These are phyloP conservation scores for Myriosclerotinia scirpicola DNA, from an alignment of 2,329 filamentous ascomycete genomes.

Conservation along the genomic window DNA sequence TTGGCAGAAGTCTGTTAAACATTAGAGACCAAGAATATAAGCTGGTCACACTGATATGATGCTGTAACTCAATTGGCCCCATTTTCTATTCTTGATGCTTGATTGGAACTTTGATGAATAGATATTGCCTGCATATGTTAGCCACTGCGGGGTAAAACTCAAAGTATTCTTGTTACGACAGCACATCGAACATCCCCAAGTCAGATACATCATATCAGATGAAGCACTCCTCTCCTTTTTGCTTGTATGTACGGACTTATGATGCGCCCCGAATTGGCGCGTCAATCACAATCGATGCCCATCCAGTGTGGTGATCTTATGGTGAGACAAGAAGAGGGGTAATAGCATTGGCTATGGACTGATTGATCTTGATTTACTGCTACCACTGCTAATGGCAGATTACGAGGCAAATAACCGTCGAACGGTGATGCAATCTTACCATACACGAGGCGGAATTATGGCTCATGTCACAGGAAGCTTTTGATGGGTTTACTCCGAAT, in stretches of 20 bases:
- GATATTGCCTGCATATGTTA: background rate
- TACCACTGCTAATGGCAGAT: background rate
- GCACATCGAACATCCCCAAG: slow-evolving; percentile 6
- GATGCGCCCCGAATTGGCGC: background rate
- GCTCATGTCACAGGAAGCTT: slow-evolving; percentile 1
- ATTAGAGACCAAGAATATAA: slow-evolving; percentile 2
- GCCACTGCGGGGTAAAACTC: slow-evolving; percentile 11
- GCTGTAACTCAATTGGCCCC: background rate
- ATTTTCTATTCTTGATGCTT: background rate
- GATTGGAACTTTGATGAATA: slow-evolving; percentile 6
- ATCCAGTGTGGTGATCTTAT: background rate
- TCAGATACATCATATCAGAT: background rate
- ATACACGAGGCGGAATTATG: background rate
- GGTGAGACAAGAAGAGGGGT: slow-evolving; percentile 21
- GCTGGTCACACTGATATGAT: background rate
- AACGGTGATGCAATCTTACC: background rate
- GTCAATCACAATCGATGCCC: slow-evolving; percentile 9
- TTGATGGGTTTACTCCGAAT: background rate
- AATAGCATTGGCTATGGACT: slow-evolving; percentile 1
- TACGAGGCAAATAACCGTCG: background rate
- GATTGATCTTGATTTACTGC: background rate
- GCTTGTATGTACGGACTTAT: background rate
- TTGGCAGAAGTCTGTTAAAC: background rate
- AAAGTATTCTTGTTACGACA: background rate
- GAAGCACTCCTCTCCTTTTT: background rate